phyloP scores from a whole-genome alignment of 352 stramenopile genomes.

The Phytopythium mirpurense region DNA sequence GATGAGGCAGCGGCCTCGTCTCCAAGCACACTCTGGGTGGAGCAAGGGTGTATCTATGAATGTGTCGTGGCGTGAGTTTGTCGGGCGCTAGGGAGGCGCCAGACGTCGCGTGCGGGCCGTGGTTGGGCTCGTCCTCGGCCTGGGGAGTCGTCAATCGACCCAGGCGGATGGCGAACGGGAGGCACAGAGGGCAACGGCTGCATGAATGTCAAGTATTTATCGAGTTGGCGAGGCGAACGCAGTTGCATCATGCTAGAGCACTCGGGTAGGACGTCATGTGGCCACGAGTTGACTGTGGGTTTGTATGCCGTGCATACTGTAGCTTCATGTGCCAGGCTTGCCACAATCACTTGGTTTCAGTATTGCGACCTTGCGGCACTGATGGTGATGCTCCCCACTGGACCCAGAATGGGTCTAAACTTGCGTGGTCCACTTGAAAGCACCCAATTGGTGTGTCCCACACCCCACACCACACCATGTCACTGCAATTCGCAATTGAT shows the following conservation, averaged over 20 bases:
- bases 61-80: neutral
- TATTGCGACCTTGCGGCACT: neutral
- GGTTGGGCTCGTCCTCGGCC: neutral
- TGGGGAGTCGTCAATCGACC: neutral
- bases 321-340: too few species aligned
- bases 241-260: neutral
- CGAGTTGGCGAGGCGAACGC: neutral
- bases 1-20: neutral
- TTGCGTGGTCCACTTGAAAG: too few species aligned
- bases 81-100: neutral
- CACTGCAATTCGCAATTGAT: too few species aligned
- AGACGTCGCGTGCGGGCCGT: neutral
- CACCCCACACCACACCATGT: too few species aligned
- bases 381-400: too few species aligned
- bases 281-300: neutral
- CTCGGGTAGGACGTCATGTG: neutral
- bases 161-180: neutral
- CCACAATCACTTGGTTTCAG: neutral
- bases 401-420: too few species aligned
- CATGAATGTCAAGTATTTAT: conserved; percentile 6
- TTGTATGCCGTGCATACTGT: neutral
- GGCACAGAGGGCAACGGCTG: neutral
- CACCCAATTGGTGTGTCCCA: too few species aligned
- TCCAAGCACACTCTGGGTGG: too few species aligned
- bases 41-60: conserved; percentile 2